These are phyloP conservation scores for Eragrostis tef DNA, from an alignment of 202 grass and related monocot genomes.

Conservation along the genomic window DNA sequence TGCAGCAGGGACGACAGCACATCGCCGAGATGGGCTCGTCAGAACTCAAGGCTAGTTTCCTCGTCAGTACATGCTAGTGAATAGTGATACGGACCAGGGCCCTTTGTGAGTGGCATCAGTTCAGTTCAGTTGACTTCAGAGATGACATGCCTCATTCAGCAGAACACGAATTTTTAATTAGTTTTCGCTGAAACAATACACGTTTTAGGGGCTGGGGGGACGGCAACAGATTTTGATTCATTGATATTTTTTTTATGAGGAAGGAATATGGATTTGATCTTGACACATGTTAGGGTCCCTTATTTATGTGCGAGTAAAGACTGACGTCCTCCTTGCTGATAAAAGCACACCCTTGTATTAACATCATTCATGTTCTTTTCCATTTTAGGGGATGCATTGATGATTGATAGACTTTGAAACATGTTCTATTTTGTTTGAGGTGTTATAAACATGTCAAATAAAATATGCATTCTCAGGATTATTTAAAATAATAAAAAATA, in stretches of 20 bases:
- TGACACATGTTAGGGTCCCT: not conserved
- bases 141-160: too few species aligned
- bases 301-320: not conserved
- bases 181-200: too few species aligned
- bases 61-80: too few species aligned
- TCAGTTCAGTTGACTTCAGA: too few species aligned
- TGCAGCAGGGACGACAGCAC: too few species aligned
- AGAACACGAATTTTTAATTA: too few species aligned
- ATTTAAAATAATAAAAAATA: not conserved
- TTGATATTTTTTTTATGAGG: not conserved
- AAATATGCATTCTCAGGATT: not conserved
- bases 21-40: too few species aligned
- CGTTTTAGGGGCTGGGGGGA: too few species aligned
- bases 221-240: too few species aligned
- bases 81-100: too few species aligned
- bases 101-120: too few species aligned
- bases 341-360: not conserved
- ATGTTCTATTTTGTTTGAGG: not conserved
- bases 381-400: not conserved
- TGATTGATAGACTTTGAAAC: not conserved
- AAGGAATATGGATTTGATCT: not conserved
- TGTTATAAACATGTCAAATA: not conserved
- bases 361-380: not conserved
- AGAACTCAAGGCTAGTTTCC: too few species aligned
- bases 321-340: not conserved